Conservation (phyloP, 2,329 filamentous ascomycete genomes). For the Dactylellina parvicollis region DNA sequence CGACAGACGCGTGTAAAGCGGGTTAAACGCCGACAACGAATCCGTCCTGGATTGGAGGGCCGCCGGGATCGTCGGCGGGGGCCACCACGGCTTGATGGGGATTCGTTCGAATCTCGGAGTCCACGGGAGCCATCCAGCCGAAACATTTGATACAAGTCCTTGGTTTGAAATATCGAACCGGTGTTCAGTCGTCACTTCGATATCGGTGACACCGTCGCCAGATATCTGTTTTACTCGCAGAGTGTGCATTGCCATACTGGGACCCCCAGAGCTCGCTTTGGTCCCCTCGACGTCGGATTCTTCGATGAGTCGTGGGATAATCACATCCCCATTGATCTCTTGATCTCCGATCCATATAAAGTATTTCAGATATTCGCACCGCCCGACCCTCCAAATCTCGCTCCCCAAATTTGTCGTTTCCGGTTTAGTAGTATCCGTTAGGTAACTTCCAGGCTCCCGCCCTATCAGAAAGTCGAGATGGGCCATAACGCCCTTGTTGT, state of each 20-base stretch:
- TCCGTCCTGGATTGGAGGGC: neutral
- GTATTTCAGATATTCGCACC: neutral
- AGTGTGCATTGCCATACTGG: neutral
- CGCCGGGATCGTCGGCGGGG: conserved; percentile 6
- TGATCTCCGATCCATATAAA: conserved; percentile 26
- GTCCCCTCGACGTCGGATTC: no score
- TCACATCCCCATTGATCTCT: neutral
- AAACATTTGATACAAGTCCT: neutral
- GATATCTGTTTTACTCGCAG: neutral
- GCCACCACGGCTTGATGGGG: neutral
- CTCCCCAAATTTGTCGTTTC: neutral
- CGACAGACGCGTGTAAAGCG: no score
- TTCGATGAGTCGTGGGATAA: neutral
- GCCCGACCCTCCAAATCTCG: neutral
- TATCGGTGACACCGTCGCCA: neutral
- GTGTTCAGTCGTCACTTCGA: neutral
- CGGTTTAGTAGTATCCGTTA: neutral
- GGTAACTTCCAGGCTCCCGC: conserved; percentile 1
- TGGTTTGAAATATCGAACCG: conserved; percentile 1
- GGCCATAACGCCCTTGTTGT: neutral
- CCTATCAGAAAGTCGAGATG: neutral
- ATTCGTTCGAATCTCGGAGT: conserved; percentile 1
- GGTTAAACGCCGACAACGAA: neutral
- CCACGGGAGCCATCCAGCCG: neutral
- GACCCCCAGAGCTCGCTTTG: no score